Conservation (phyloP, 139 green algal species). For the Pseudopediastrum boryanum region DNA sequence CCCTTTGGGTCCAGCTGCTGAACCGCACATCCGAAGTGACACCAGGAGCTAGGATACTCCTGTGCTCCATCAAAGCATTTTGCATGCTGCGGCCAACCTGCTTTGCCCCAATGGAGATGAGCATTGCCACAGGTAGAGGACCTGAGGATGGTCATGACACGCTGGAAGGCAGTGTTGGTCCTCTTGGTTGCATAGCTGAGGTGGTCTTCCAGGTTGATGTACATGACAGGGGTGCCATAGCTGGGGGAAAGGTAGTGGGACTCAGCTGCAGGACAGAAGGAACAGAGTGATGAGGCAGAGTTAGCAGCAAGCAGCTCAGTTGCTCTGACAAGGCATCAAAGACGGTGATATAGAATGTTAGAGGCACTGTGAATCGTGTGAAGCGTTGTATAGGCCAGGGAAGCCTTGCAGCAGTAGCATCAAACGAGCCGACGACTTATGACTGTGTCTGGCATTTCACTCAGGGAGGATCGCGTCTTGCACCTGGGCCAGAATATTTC, state of each 20-base stretch:
- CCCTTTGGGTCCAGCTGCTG: conserved; percentile 68
- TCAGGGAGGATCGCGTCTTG: no score
- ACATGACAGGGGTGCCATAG: conserved; percentile 66
- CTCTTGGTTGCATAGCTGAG: conserved; percentile 25
- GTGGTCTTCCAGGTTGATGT: conserved; percentile 83
- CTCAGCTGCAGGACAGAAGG: conserved; percentile 31
- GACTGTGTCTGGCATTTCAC: no score
- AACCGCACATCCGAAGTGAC: conserved; percentile 83
- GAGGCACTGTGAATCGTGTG: no score
- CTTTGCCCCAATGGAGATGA: conserved; percentile 82
- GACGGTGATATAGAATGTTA: no score
- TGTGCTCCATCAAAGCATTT: conserved; percentile 68
- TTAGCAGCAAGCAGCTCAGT: no score
- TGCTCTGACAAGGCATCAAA: no score
- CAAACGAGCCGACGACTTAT: no score
- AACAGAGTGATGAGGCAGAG: no score
- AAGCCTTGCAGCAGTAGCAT: no score
- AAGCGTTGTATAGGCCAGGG: no score
- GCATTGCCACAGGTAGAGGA: conserved; percentile 33
- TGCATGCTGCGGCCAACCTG: conserved; percentile 53
- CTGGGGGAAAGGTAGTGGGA: conserved; percentile 64
- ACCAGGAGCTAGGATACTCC: conserved; percentile 77
- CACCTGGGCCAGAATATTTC: no score
- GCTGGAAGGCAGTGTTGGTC: conserved; percentile 47
- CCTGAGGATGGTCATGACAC: conserved; percentile 45